Base-by-base conservation (phyloP, 2,329 filamentous ascomycete genomes). In the Botrytis tulipae region DNA sequence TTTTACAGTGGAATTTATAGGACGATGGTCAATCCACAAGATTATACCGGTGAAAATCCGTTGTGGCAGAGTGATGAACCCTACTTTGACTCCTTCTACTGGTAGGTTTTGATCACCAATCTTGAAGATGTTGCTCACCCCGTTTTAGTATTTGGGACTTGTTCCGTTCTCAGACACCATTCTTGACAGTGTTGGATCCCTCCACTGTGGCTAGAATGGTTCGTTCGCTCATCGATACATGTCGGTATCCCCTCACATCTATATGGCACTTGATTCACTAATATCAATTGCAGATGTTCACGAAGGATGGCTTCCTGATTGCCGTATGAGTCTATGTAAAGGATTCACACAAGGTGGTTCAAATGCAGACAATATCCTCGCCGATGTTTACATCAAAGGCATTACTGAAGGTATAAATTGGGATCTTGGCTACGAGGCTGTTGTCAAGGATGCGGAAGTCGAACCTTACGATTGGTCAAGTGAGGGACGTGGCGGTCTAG, bases 261-360 rank as follows among this genome's bases (percentile, higher is more conserved):
- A 10, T 1, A 10, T 22, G 4, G 5, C 12, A 61, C 29, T 7
- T 60, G 40, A 59, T 5, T 10, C 32, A 10, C 51, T 73, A 32
- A 73, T 16, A 8, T 14, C 3, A 32, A 57, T 16, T 8, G 32
- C 20, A 73, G 71, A 73, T 61, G 63, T 73, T 40, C 86, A 92
- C 76, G 85, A 90, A 75, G 92, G 80, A n/a, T 80, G 77, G 78
- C 76, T 81, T 16, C 80, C 80, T 57, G 80, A 80, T 54, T 80
- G 80, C 57, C 75, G 80, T 18, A 93, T 94, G 91, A 90, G 87
- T n/a, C 84, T 93, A 0, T 92, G 88, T 80, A 92, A 91, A 80
- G 92, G 92, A 0, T 91, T 87, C 77, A 93, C 91, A 0, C 92
- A 94, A 83, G 92, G 80, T n/a, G 92, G 92, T 0, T 93, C 91